A percentile compares a stretch with the other conserved stretches of the same genome.
These are phyloP conservation scores for Apiotrichum porosum DNA, from an alignment of 1,284 basidiomycete species.

Conservation along the genomic window DNA sequence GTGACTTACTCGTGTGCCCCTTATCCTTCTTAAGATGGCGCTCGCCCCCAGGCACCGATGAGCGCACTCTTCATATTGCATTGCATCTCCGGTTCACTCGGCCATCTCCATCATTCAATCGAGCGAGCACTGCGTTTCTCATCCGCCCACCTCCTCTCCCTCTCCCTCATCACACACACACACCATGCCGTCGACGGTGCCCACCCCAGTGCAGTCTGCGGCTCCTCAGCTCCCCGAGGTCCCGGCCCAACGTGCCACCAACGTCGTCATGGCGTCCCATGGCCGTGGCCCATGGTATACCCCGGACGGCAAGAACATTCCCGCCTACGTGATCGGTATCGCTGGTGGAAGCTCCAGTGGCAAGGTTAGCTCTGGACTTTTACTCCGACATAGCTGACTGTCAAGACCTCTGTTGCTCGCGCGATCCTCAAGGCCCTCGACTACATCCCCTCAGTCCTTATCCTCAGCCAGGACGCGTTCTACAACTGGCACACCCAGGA, in stretches of 20 bases:
- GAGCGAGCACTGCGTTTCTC: too few species aligned
- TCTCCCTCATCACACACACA: not conserved
- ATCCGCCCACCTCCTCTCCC: not conserved
- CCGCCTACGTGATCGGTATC: constrained; percentile 86
- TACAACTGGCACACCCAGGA: constrained; percentile 76
- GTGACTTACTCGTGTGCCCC: too few species aligned
- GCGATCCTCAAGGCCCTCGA: constrained; percentile 76
- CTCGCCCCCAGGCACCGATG: too few species aligned
- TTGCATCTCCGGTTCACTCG: too few species aligned
- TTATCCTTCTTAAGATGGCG: too few species aligned
- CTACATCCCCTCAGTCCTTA: constrained; percentile 80
- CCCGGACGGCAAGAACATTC: constrained; percentile 62
- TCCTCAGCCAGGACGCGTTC: constrained; percentile 83
- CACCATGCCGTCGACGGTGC: not conserved
- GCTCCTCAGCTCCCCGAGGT: not conserved
- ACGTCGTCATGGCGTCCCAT: constrained; percentile 75
- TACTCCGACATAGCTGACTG: not conserved
- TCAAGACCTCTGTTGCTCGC: constrained; percentile 81
- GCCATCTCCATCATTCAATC: too few species aligned
- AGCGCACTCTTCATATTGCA: too few species aligned
- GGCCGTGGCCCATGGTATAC: constrained; percentile 58
- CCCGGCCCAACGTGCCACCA: constrained; percentile 53
- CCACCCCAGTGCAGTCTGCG: not conserved
- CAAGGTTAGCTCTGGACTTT: constrained; percentile 59
- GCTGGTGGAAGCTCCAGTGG: constrained; percentile 91